Conservation (phyloP, 257 asterid genomes). For the Striga asiatica region DNA sequence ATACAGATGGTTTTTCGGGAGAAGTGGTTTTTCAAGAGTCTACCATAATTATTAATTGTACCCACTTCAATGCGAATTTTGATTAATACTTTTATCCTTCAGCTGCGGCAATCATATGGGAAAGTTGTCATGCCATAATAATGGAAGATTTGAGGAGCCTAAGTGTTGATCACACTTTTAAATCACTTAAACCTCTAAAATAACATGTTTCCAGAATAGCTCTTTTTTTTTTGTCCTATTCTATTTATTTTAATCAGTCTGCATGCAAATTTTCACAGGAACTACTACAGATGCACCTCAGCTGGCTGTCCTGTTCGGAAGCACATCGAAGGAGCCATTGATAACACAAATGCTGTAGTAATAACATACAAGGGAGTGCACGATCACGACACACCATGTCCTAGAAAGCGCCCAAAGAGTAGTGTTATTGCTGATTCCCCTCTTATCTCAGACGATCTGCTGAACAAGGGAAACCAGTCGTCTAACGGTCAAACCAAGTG, state of each 20-base stretch:
- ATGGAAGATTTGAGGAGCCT: too few species aligned
- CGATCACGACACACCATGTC: slow-evolving; percentile 75
- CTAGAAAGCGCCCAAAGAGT: slow-evolving; percentile 50
- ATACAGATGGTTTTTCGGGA: neutral
- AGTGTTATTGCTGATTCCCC: slow-evolving; percentile 34
- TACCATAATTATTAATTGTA: neutral
- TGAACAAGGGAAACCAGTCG: slow-evolving; percentile 17
- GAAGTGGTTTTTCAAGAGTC: neutral
- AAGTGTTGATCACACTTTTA: too few species aligned
- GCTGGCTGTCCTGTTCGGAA: slow-evolving; percentile 89
- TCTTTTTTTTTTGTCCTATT: neutral
- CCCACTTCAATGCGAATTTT: neutral
- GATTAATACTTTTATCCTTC: too few species aligned
- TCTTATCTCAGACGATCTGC: slow-evolving; percentile 25
- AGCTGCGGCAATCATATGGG: too few species aligned
- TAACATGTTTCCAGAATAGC: too few species aligned
- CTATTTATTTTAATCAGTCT: neutral
- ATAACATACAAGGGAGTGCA: slow-evolving; percentile 76
- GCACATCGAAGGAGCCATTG: slow-evolving; percentile 72
- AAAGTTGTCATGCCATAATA: too few species aligned
- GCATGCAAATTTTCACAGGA: slow-evolving; percentile 40
- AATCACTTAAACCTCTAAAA: too few species aligned
- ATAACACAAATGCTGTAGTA: slow-evolving; percentile 40
- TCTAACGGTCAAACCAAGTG: slow-evolving; percentile 36
- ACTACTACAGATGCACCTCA: slow-evolving; percentile 84